A percentile compares a stretch with the other conserved stretches of the same genome.
Evolutionary conservation across 2,329 filamentous ascomycete genomes (phyloP).

Genomic region (Ophiostoma triangulosporum): DNA sequence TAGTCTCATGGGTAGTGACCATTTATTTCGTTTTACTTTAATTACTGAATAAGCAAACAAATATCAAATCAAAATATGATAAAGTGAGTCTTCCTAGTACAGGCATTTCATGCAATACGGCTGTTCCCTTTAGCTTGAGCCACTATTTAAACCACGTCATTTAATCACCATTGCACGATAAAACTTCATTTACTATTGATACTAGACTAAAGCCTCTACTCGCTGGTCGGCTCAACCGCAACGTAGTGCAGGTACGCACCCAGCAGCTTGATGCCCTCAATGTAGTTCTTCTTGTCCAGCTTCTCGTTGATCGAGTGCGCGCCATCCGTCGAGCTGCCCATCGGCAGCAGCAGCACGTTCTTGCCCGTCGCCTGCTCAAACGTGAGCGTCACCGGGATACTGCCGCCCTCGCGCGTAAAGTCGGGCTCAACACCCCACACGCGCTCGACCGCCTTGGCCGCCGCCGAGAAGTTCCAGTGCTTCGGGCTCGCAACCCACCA

Average conservation of each 20-base stretch:
- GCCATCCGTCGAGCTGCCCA: conserved; percentile 93
- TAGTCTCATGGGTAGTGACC: no score
- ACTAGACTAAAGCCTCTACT: not conserved
- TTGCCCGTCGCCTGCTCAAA: conserved; percentile 97
- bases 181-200: no score
- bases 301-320: conserved; percentile 99
- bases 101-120: no score
- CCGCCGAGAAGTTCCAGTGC: conserved; percentile 97
- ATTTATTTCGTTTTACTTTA: no score
- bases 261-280: conserved; percentile 91
- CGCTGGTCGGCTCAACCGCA: conserved; percentile 60
- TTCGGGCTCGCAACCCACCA: conserved; percentile 98
- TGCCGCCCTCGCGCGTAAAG: conserved; percentile 90
- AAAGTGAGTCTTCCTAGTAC: no score
- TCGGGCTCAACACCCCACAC: conserved; percentile 92
- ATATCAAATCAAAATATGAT: no score
- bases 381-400: conserved; percentile 90
- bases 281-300: conserved; percentile 92
- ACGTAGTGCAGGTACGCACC: conserved; percentile 95
- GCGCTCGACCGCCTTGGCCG: conserved; percentile 87
- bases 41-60: no score
- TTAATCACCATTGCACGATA: no score
- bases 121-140: no score
- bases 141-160: no score
- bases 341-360: conserved; percentile 88